These are phyloP conservation scores for Yamadazyma spencermartinsiae DNA, from an alignment of 1,139 yeast species.

Conservation along the genomic window DNA sequence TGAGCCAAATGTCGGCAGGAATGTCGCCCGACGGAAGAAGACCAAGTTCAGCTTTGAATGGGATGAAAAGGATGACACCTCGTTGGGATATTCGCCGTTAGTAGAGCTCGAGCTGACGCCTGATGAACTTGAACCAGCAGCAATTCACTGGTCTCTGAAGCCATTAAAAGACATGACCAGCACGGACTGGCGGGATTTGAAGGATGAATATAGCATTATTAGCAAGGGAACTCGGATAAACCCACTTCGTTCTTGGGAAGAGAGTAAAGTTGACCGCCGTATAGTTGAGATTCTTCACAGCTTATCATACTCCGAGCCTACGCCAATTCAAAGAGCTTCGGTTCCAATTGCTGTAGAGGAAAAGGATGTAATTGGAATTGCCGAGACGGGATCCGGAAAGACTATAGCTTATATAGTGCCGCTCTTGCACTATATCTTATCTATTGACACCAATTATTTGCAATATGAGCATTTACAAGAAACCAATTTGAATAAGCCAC, in stretches of 20 bases:
- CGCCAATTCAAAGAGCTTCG: constrained; percentile 89
- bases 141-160: constrained; percentile 73
- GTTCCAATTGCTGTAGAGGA: constrained; percentile 67
- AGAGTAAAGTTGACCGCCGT: constrained; percentile 49
- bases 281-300: constrained; percentile 37
- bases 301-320: constrained; percentile 62
- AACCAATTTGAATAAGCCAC: constrained; percentile 31
- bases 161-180: constrained; percentile 61
- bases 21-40: constrained; percentile 7
- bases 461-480: constrained; percentile 34
- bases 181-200: constrained; percentile 88
- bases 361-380: constrained; percentile 82
- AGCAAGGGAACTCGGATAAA: constrained; percentile 53
- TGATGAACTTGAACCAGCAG: constrained; percentile 19
- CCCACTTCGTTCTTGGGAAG: constrained; percentile 78
- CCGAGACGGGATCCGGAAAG: constrained; percentile 96
- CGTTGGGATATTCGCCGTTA: constrained; percentile 45
- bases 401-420: constrained; percentile 85
- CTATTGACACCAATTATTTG: constrained; percentile 37
- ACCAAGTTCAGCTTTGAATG: constrained; percentile 68
- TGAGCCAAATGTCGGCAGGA: neutral
- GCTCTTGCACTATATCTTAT: constrained; percentile 54
- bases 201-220: constrained; percentile 72
- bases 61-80: constrained; percentile 69
- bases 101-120: constrained; percentile 21